Evolutionary conservation across 2,329 filamentous ascomycete genomes (phyloP).

Genomic region (Clonostachys sp.): DNA sequence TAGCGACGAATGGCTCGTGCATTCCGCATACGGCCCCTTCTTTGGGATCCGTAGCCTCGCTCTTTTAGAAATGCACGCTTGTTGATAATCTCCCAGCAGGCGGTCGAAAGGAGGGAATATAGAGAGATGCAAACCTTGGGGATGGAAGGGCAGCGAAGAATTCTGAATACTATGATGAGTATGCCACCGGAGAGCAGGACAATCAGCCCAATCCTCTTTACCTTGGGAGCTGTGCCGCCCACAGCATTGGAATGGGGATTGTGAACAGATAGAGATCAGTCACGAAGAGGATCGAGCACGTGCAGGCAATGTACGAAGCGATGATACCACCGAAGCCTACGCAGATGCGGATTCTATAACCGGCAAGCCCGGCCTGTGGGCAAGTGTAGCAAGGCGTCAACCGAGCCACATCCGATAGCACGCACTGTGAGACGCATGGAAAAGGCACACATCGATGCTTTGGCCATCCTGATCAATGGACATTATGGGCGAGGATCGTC

Average conservation of each 20-base stretch:
- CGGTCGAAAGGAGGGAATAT: not conserved
- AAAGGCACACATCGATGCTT: slow-evolving; percentile 45
- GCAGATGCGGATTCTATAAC: slow-evolving; percentile 16
- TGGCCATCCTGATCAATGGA: slow-evolving; percentile 46
- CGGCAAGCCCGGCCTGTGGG: slow-evolving; percentile 11
- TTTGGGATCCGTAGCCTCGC: slow-evolving; percentile 14
- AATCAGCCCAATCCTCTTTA: slow-evolving; percentile 46
- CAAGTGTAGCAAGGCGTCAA: not conserved
- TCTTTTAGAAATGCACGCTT: slow-evolving; percentile 20
- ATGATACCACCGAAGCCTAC: slow-evolving; percentile 24
- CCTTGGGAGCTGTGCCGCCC: slow-evolving; percentile 41
- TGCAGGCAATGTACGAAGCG: slow-evolving; percentile 21
- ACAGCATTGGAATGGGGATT: slow-evolving; percentile 44
- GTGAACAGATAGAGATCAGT: slow-evolving; percentile 33
- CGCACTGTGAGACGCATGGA: slow-evolving; percentile 43
- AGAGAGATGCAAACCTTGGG: not conserved
- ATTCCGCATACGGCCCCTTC: slow-evolving; percentile 5
- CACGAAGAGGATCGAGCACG: slow-evolving; percentile 28
- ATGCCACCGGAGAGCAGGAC: slow-evolving; percentile 50
- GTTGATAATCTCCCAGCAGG: too few species aligned
- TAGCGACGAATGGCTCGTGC: slow-evolving; percentile 25
- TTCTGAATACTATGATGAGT: slow-evolving; percentile 49
- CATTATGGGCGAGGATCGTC: slow-evolving; percentile 39
- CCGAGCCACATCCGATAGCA: not conserved
- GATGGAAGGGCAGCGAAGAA: slow-evolving; percentile 48